Conservation (phyloP, 1,284 basidiomycete species). For the Irpex sp. region DNA sequence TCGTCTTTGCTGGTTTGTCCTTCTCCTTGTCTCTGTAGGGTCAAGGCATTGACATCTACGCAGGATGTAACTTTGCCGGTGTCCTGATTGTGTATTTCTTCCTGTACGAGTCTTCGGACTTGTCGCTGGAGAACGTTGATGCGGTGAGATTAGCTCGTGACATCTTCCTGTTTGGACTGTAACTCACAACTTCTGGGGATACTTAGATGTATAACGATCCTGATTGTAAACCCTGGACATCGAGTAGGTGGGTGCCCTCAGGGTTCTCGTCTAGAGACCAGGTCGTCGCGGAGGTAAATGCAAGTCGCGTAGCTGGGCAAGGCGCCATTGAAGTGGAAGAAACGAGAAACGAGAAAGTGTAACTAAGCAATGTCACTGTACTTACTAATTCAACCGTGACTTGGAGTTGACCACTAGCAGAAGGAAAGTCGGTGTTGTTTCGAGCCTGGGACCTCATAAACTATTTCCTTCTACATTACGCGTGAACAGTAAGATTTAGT, state of each 20-base stretch:
- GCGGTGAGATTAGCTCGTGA: constrained; percentile 30
- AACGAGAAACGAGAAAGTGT: too few species aligned
- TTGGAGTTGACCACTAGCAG: too few species aligned
- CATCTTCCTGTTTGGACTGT: neutral
- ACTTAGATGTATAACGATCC: constrained; percentile 72
- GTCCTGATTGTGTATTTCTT: constrained; percentile 72
- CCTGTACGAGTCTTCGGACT: constrained; percentile 72
- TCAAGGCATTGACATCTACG: neutral
- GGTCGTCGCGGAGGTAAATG: constrained; percentile 32
- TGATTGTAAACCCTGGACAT: constrained; percentile 65
- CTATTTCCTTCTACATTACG: too few species aligned
- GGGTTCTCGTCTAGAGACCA: constrained; percentile 44
- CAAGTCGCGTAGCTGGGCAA: neutral
- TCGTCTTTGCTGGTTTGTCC: constrained; percentile 53
- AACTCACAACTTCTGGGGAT: constrained; percentile 1
- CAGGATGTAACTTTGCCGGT: constrained; percentile 51
- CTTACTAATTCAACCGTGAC: too few species aligned
- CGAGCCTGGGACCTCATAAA: too few species aligned
- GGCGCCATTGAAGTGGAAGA: too few species aligned
- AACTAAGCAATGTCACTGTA: too few species aligned
- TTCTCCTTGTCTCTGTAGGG: neutral
- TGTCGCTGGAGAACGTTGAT: constrained; percentile 71
- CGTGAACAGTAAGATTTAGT: too few species aligned
- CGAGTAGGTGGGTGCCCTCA: constrained; percentile 49
- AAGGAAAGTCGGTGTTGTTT: too few species aligned